Evolutionary conservation across 1,139 yeast genomes (phyloP), one percentile per base, ranked within the genome.

Genomic region (Taphrina deformans): DNA sequence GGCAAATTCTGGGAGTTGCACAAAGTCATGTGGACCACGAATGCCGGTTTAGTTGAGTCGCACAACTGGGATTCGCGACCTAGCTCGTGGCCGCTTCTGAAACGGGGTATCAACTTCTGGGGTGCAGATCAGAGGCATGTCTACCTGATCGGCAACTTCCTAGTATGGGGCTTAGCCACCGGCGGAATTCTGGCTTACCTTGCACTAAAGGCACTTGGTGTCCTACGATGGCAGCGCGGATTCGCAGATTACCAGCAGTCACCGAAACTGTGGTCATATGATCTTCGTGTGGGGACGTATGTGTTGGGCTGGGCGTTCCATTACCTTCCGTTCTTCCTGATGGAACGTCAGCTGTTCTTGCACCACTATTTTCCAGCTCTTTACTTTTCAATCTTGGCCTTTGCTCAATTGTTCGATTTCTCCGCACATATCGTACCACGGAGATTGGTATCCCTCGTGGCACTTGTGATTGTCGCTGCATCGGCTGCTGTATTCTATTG

Each of bases 81-180:
- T 65, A 80, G 79, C 66, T 83, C 90, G 45, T 95, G 99, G 99
- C 96, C 97, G 67, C 77, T 88, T 46, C 81, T 95, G 73, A 77
- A 82, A 69, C 87, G 98, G 77, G 99, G 99, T 75, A 93, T 95
- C 77, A 90, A 90, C 78, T 95, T 93, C 79, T 93, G 98, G 98
- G 86, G 83, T 70, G 81, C 82, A 72, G 85, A 88, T 68, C 81
- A 87, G 74, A 83, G 82, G 70, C 96, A 89, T 75, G 85, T 93
- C 52, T 95, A 93, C 75, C 81, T 95, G 69, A 75, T 93, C 55
- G 99, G 99, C 75, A 95, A 95, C 75, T 92, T 93, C 23, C 83
- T 89, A 61, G 80, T 87, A 52, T 95, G 98, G 97, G 92, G 96
- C 93, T 75, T 88, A 3, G 82, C 87, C n/a, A 79, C 96, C 41